Percentiles rank a stretch among this genome's conserved stretches.
Evolutionary conservation across 2,329 filamentous ascomycete genomes (phyloP).

Genomic region (Bertia moriformis): DNA sequence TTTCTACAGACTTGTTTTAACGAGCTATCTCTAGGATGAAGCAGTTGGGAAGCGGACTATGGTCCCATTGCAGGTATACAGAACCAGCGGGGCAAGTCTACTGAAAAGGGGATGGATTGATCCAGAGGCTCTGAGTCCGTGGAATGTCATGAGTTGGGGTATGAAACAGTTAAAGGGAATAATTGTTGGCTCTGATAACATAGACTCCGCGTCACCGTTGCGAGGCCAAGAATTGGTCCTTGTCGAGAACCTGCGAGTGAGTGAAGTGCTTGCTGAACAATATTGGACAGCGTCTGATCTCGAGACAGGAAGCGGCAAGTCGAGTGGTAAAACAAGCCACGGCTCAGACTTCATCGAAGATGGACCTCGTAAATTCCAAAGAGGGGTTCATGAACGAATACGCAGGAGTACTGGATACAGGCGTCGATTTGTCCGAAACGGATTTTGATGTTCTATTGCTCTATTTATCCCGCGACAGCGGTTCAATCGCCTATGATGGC

Average conservation of each 20-base stretch:
- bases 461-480: conserved; percentile 1
- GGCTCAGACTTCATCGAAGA: neutral
- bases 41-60: neutral
- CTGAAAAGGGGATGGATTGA: neutral
- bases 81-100: neutral
- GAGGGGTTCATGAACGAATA: neutral
- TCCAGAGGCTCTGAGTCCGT: neutral
- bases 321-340: neutral
- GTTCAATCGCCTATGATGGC: neutral
- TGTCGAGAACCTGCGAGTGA: neutral
- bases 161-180: neutral
- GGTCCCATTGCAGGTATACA: conserved; percentile 1
- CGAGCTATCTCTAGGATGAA: conserved; percentile 1
- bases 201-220: neutral
- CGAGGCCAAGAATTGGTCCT: neutral
- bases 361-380: neutral
- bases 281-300: neutral
- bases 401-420: neutral
- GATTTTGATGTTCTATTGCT: conserved; percentile 1
- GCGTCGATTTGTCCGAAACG: neutral
- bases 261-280: neutral
- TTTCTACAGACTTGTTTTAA: no score
- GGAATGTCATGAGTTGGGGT: neutral
- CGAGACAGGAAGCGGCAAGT: neutral
- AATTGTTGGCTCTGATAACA: neutral